Evolutionary conservation across 2,329 filamentous ascomycete species (phyloP), one percentile per base, ranked within the genome.

Genomic region (Apiospora kogelbergensis): DNA sequence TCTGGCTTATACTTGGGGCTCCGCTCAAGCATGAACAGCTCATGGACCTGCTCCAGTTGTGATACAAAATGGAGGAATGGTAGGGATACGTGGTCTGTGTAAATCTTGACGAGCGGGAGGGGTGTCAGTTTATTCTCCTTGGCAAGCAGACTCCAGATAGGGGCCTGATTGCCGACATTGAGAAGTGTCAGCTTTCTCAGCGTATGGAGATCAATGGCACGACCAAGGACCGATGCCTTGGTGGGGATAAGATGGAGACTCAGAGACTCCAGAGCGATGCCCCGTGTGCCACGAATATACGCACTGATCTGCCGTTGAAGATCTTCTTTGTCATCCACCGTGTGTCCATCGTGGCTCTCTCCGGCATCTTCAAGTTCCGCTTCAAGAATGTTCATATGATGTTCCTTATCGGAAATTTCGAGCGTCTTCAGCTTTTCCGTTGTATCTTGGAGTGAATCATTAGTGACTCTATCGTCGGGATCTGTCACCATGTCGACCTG

Each of bases 41-140:
- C 86, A n/a, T 85, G 81, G 1, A 91, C 75, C 68, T 82, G 81
- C 6, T 85, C 77, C 2, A 90, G 81, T 68, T 87, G 82, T 3
- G 83, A 81, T 17, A 89, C 81, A 69, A 86, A 86, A 1, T 82
- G 82, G 66, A 91, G 75, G 68, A 91, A 90, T 0, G 81, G 76
- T 1, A 78, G 72, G 0, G 87, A 86, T 24, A 90, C 89, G 71
- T 91, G 86, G 74, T 92, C 90, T 0, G 89, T 91, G 72, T 87
- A 88, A 68, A 92, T 86, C 71, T 85, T 87, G 65, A 83, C 81
- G 53, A 92, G 77, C 0, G 84, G 81, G 48, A 91, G 78, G 0
- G 86, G 84, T 10, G 81, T 78, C 0, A 80, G 73, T 66, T 82
- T 82, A 75, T 90, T 88, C 72, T 89, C 83, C 72, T 84, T 86